phyloP scores from a whole-genome alignment of 2,329 filamentous ascomycete genomes.

The Xylariaceae sp. region DNA sequence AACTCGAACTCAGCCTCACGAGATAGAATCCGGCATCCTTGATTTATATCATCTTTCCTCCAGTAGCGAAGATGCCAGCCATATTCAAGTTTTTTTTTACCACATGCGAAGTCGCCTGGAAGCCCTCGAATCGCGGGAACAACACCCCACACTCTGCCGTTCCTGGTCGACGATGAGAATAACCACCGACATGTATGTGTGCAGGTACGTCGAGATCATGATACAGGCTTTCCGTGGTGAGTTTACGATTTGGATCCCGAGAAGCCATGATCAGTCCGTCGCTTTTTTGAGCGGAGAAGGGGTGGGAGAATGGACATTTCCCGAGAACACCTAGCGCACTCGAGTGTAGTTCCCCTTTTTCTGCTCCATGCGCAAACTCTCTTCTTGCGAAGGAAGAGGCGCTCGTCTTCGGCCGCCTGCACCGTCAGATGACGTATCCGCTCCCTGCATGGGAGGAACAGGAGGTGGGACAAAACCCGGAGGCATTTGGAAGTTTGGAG shows the following conservation, averaged over 20 bases:
- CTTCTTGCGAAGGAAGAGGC: constrained; percentile 78
- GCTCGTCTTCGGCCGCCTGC: constrained; percentile 45
- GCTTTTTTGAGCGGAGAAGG: too few relatives aligned
- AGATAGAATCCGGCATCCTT: too few relatives aligned
- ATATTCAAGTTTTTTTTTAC: too few relatives aligned
- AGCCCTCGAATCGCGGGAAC: too few relatives aligned
- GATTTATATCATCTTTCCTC: too few relatives aligned
- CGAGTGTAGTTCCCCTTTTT: constrained; percentile 58
- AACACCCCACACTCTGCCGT: too few relatives aligned
- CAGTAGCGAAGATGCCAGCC: too few relatives aligned
- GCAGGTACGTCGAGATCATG: too few relatives aligned
- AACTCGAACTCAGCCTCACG: neutral
- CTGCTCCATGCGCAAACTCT: constrained; percentile 76
- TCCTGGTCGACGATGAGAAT: too few relatives aligned
- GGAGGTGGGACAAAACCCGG: constrained; percentile 29
- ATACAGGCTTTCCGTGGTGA: too few relatives aligned
- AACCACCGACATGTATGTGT: too few relatives aligned
- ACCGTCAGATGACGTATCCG: constrained; percentile 7
- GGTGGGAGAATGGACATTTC: neutral
- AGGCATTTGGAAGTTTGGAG: constrained; percentile 38
- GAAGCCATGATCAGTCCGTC: neutral
- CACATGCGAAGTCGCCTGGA: too few relatives aligned
- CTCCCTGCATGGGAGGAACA: constrained; percentile 12
- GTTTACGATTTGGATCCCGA: neutral
- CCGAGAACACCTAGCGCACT: constrained; percentile 17